Conservation (phyloP, 2,329 filamentous ascomycete genomes). For the Fonsecaea pugnacius region DNA sequence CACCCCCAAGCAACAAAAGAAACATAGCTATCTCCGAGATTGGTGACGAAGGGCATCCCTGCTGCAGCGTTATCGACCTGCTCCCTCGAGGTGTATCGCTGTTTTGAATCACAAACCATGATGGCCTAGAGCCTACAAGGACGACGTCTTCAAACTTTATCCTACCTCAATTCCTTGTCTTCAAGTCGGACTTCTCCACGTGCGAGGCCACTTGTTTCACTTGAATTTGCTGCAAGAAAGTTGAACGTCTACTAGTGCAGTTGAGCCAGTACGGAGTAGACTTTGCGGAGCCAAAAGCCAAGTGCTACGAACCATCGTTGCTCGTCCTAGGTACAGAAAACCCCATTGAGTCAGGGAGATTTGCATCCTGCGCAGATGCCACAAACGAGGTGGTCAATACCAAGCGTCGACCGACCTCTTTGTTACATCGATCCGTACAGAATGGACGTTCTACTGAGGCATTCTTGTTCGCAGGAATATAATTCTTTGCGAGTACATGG, state of each 20-base stretch:
- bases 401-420: background rate
- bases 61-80: background rate
- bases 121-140: background rate
- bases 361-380: background rate
- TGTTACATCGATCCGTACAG: background rate
- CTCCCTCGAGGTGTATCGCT: background rate
- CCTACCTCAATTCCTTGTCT: background rate
- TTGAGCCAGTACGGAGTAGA: background rate
- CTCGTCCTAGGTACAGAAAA: background rate
- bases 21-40: background rate
- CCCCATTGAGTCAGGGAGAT: background rate
- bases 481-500: background rate
- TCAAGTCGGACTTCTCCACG: constrained; percentile 11
- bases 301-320: background rate
- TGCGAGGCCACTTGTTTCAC: constrained; percentile 20
- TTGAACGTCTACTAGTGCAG: background rate
- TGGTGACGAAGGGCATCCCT: constrained; percentile 6
- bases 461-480: background rate
- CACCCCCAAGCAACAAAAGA: background rate
- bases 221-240: background rate
- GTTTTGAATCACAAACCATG: background rate
- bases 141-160: background rate
- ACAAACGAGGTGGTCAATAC: background rate
- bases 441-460: background rate
- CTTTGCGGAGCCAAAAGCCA: background rate